These are phyloP conservation scores for Drechslera avenae DNA, from an alignment of 2,329 filamentous ascomycete genomes.

Conservation along the genomic window DNA sequence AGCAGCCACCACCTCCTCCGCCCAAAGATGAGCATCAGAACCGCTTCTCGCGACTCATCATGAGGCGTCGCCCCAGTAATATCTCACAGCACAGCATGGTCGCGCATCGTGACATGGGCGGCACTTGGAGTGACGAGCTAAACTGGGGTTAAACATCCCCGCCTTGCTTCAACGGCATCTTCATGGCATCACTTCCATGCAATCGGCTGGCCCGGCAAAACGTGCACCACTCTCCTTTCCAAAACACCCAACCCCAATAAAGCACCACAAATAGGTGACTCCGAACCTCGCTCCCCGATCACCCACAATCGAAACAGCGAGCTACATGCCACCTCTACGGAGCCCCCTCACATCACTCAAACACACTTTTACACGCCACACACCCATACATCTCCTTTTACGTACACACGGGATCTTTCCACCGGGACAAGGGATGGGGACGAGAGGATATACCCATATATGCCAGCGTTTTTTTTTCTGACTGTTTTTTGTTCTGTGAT, in stretches of 20 bases:
- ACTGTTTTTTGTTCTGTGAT: not conserved
- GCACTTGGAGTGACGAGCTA: constrained; percentile 41
- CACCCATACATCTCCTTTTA: constrained; percentile 24
- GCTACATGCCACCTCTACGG: constrained; percentile 47
- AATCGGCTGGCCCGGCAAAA: constrained; percentile 37
- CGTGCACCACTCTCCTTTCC: constrained; percentile 29
- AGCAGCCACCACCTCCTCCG: constrained; percentile 43
- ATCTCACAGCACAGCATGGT: constrained; percentile 45
- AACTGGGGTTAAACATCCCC: constrained; percentile 40
- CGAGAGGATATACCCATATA: constrained; percentile 16
- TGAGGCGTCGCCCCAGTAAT: constrained; percentile 45
- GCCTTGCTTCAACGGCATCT: not conserved
- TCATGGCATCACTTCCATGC: not conserved
- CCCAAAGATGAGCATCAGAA: constrained; percentile 44
- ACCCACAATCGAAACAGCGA: constrained; percentile 23
- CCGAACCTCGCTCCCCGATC: constrained; percentile 41
- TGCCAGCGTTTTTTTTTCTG: constrained; percentile 15
- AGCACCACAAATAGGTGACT: constrained; percentile 48
- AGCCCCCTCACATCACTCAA: constrained; percentile 8
- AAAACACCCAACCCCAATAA: constrained; percentile 13
- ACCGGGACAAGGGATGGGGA: constrained; percentile 27
- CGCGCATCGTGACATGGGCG: constrained; percentile 39
- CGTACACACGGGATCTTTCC: constrained; percentile 19
- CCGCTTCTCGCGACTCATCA: constrained; percentile 43
- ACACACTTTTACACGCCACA: constrained; percentile 2